A percentile compares a stretch with the other conserved stretches of the same genome.
These are phyloP conservation scores for Antarctomyces pellizariae DNA, from an alignment of 495 filamentous ascomycete genomes.

Conservation along the genomic window DNA sequence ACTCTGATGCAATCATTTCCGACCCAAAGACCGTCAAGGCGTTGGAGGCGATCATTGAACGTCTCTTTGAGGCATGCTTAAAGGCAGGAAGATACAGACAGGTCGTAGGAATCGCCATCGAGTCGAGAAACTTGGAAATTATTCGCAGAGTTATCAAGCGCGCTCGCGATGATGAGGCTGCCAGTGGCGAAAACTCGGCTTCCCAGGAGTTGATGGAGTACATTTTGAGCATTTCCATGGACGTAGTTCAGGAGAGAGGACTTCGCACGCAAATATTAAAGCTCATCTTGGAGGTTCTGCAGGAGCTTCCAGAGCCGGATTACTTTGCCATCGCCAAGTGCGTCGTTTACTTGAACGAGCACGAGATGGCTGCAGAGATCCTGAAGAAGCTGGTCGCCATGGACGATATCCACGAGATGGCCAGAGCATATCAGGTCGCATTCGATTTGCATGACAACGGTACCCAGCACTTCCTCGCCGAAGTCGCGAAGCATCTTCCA, in stretches of 20 bases:
- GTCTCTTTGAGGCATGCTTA: conserved; percentile 80
- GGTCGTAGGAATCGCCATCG: conserved; percentile 95
- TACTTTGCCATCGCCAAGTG: conserved; percentile 98
- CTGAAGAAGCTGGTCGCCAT: conserved; percentile 59
- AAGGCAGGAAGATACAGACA: conserved; percentile 72
- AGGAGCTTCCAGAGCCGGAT: conserved; percentile 72
- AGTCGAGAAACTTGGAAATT: conserved; percentile 80
- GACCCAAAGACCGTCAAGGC: conserved; percentile 34
- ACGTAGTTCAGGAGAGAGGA: conserved; percentile 79
- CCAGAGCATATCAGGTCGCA: conserved; percentile 88
- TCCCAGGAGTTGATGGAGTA: conserved; percentile 96
- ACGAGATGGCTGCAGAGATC: conserved; percentile 75
- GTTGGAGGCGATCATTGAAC: conserved; percentile 60
- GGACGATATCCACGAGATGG: conserved; percentile 49
- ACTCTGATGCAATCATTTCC: conserved; percentile 17
- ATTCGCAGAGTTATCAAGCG: conserved; percentile 68
- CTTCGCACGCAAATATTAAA: conserved; percentile 61
- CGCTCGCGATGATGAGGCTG: conserved; percentile 58
- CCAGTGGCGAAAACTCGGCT: conserved; percentile 26
- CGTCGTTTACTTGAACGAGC: conserved; percentile 85
- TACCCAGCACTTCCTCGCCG: conserved; percentile 86
- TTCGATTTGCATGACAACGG: conserved; percentile 97
- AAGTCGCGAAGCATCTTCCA: conserved; percentile 67
- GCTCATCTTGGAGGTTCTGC: conserved; percentile 69
- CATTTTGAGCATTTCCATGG: conserved; percentile 88